These are phyloP conservation scores for Beta macrorhiza DNA, from an alignment of 179 eudicot genomes.

Conservation along the genomic window DNA sequence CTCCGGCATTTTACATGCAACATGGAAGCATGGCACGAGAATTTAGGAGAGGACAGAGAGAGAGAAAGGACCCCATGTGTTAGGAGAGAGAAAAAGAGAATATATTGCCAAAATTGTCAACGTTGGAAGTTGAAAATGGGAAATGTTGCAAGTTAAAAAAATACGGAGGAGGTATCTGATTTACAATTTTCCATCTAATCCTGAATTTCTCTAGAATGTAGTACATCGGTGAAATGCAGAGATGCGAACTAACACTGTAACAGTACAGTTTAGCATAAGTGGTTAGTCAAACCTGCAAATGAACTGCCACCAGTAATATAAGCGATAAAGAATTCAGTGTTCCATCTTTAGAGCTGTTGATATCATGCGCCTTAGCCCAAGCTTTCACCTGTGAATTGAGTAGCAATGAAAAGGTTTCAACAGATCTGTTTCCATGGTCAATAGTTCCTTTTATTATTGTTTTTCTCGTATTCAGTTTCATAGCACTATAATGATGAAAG, in stretches of 20 bases:
- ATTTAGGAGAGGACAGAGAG: too few species aligned
- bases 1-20: too few species aligned
- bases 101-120: too few species aligned
- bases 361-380: slow-evolving; percentile 86
- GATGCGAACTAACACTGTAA: background rate
- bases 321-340: slow-evolving; percentile 82
- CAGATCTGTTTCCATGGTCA: background rate
- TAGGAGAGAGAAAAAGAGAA: too few species aligned
- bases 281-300: slow-evolving; percentile 66
- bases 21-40: too few species aligned
- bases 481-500: background rate
- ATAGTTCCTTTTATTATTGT: background rate
- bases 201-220: background rate
- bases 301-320: slow-evolving; percentile 79
- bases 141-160: too few species aligned
- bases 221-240: background rate
- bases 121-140: too few species aligned
- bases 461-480: background rate
- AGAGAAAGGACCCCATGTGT: too few species aligned
- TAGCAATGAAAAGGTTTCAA: slow-evolving; percentile 17
- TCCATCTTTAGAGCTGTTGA: slow-evolving; percentile 81
- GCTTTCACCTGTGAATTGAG: slow-evolving; percentile 63
- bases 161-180: too few species aligned
- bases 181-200: background rate
- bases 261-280: too few species aligned